Evolutionary conservation across 176 grass and related monocot species (phyloP).

Genomic region (Eleusine coracana): DNA sequence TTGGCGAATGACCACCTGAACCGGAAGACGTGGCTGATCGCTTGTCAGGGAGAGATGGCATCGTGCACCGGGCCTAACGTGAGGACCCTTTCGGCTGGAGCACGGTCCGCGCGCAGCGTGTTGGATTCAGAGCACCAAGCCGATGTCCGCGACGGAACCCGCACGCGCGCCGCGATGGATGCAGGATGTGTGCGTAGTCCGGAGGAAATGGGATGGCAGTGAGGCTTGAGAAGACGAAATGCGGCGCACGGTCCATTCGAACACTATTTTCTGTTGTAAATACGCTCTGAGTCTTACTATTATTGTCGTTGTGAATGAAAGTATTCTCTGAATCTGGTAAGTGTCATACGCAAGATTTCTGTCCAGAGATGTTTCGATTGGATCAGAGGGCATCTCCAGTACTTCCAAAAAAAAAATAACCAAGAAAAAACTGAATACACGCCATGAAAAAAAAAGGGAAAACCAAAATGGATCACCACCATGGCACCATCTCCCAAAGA

Average conservation of each 20-base stretch:
- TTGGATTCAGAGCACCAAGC: background rate
- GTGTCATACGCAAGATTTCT: no score
- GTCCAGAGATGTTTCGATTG: no score
- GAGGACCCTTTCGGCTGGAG: background rate
- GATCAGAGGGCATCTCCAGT: no score
- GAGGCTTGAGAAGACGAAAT: background rate
- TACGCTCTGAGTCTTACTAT: background rate
- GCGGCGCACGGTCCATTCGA: background rate
- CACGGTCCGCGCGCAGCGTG: background rate
- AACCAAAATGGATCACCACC: no score
- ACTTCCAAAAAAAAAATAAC: no score
- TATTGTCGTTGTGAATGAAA: no score
- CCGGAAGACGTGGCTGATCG: background rate
- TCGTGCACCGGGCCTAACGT: constrained; percentile 33
- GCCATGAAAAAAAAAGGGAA: no score
- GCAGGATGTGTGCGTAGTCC: background rate
- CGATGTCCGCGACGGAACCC: background rate
- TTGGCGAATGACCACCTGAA: background rate
- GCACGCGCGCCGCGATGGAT: background rate
- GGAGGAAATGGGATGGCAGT: background rate
- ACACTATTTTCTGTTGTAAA: background rate
- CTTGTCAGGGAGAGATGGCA: background rate
- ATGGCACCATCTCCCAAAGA: no score
- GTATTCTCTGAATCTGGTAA: no score
- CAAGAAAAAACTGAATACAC: no score